Evolutionary conservation across 352 stramenopile genomes (phyloP).

Genomic region (Chrysophaeum taylorii): DNA sequence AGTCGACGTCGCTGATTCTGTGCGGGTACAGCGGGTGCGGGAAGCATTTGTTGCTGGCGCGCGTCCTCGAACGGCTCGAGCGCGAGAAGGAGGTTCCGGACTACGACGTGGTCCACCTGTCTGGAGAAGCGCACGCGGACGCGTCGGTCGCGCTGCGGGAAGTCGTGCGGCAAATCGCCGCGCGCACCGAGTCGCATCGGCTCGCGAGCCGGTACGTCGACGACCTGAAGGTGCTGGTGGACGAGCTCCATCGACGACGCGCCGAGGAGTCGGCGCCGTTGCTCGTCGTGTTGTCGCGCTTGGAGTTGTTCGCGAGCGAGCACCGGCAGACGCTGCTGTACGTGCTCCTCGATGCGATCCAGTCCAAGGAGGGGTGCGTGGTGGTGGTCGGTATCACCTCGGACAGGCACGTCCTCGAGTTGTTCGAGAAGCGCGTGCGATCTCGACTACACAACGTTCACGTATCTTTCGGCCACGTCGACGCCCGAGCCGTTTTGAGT

Average conservation of each 20-base stretch:
- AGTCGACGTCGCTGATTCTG: conserved; percentile 1
- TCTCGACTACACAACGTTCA: background rate
- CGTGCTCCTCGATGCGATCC: background rate
- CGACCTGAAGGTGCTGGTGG: background rate
- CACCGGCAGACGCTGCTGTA: conserved; percentile 3
- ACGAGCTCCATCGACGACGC: background rate
- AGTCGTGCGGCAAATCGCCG: background rate
- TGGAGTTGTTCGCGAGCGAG: background rate
- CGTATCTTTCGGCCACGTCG: background rate
- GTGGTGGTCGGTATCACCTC: conserved; percentile 3
- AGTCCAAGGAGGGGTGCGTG: background rate
- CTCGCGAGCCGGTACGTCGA: background rate
- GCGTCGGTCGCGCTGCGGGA: background rate
- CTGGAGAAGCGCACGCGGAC: background rate
- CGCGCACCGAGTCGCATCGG: background rate
- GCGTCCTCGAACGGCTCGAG: background rate
- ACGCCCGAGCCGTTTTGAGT: background rate
- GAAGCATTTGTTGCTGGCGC: background rate
- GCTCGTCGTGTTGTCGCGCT: background rate
- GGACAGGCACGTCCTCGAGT: conserved; percentile 3
- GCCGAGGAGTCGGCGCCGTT: background rate
- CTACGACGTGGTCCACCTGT: background rate
- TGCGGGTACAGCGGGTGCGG: background rate
- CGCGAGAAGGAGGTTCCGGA: background rate
- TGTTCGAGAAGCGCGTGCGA: conserved; percentile 8